These are phyloP conservation scores for Pseudogymnoascus sp. DNA, from an alignment of 2,329 filamentous ascomycete genomes.

Conservation along the genomic window DNA sequence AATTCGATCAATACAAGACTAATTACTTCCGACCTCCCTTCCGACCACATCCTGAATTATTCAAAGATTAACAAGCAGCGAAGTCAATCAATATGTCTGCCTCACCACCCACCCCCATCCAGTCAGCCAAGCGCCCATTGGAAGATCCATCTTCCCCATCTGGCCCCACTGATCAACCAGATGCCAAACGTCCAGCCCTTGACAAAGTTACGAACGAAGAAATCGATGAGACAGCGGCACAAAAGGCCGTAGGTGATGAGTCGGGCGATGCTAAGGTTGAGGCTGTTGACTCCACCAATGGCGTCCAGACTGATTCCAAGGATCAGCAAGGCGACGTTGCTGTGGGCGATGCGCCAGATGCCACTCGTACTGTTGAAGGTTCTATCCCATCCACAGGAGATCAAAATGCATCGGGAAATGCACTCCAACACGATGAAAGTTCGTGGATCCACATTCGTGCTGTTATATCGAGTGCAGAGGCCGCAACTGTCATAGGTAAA, in stretches of 20 bases:
- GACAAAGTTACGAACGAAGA: constrained; percentile 75
- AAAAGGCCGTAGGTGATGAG: constrained; percentile 30
- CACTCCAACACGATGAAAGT: constrained; percentile 73
- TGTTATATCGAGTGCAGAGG: constrained; percentile 94
- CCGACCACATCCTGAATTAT: constrained; percentile 30
- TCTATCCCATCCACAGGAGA: constrained; percentile 33
- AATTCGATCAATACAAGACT: constrained; percentile 51
- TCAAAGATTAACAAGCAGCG: constrained; percentile 28
- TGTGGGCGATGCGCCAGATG: constrained; percentile 51
- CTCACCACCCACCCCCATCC: constrained; percentile 56
- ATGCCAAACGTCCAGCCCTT: constrained; percentile 91
- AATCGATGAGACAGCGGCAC: constrained; percentile 33
- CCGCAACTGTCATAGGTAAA: constrained; percentile 96
- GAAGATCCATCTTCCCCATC: constrained; percentile 96
- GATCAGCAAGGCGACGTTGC: constrained; percentile 61
- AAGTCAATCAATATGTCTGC: constrained; percentile 59
- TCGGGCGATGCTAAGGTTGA: constrained; percentile 33
- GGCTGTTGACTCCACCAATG: constrained; percentile 35
- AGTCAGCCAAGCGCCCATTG: constrained; percentile 81
- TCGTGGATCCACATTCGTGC: constrained; percentile 96
- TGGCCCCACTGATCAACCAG: constrained; percentile 82
- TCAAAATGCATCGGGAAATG: constrained; percentile 28
- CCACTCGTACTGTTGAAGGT: constrained; percentile 45
- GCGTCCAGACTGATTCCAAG: constrained; percentile 41
- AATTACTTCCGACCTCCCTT: constrained; percentile 38